Conservation (phyloP, 306 rosid genomes). For the Rosa persica region DNA sequence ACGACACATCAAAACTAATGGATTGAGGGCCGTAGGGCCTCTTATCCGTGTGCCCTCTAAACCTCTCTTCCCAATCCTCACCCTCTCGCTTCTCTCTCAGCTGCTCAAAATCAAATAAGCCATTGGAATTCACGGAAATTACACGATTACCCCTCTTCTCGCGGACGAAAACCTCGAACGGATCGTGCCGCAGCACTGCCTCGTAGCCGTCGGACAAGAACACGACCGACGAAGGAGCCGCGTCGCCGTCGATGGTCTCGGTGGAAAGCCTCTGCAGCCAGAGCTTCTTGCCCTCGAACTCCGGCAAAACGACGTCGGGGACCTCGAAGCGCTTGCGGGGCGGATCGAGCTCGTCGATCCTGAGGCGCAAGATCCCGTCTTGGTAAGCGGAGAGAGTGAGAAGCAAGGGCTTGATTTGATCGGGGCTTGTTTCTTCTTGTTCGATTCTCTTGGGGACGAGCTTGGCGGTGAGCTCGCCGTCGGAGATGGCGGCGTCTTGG, state of each 20-base stretch:
- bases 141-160: conserved; percentile 59
- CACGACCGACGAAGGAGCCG: conserved; percentile 45
- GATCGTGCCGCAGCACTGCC: conserved; percentile 81
- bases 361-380: conserved; percentile 73
- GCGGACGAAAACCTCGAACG: conserved; percentile 81
- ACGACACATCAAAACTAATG: conserved; percentile 83
- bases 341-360: conserved; percentile 65
- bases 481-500: conserved; percentile 46
- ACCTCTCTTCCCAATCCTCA: conserved; percentile 80
- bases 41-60: conserved; percentile 62
- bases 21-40: conserved; percentile 94
- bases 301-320: conserved; percentile 70
- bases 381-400: conserved; percentile 68
- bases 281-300: conserved; percentile 49
- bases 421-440: conserved; percentile 18
- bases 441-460: conserved; percentile 39
- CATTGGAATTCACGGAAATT: conserved; percentile 74
- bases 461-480: conserved; percentile 76
- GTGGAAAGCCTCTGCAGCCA: conserved; percentile 61
- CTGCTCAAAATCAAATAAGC: conserved; percentile 87
- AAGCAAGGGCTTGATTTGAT: conserved; percentile 51
- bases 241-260: conserved; percentile 39
- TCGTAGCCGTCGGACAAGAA: conserved; percentile 62
- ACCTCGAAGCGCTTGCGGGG: conserved; percentile 77
- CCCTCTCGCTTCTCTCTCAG: conserved; percentile 57